Conservation (phyloP, 2,329 filamentous ascomycete species). For the Aspergillus tanneri region DNA sequence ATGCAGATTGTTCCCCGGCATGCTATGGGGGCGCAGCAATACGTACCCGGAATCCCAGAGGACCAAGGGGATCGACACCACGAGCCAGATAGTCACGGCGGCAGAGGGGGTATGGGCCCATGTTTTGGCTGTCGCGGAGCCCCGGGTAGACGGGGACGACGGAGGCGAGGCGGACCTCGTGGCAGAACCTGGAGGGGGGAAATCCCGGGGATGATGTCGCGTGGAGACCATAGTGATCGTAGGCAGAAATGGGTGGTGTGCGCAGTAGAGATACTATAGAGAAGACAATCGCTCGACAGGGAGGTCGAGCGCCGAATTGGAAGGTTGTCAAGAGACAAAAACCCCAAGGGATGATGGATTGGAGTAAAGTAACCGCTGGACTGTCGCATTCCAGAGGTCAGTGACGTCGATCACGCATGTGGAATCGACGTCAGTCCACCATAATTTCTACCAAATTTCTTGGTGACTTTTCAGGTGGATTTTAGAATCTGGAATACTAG, state of each 20-base stretch:
- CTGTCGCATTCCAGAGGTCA: too few species aligned
- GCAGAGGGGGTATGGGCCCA: slow-evolving; percentile 62
- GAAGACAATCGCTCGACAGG: not conserved
- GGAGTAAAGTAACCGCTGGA: too few species aligned
- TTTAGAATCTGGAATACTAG: too few species aligned
- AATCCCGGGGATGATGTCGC: slow-evolving; percentile 54
- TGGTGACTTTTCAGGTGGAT: too few species aligned
- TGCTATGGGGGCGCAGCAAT: slow-evolving; percentile 73
- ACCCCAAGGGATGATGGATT: too few species aligned
- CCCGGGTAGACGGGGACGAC: slow-evolving; percentile 23
- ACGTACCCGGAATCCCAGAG: slow-evolving; percentile 80
- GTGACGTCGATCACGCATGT: too few species aligned
- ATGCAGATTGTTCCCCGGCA: slow-evolving; percentile 74
- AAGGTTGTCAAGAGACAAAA: too few species aligned
- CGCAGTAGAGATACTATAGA: not conserved
- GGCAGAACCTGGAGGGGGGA: slow-evolving; percentile 40
- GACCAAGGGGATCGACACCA: slow-evolving; percentile 73
- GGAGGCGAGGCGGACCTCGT: slow-evolving; percentile 27
- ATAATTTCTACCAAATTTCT: too few species aligned
- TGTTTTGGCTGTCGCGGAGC: slow-evolving; percentile 20
- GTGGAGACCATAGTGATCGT: slow-evolving; percentile 54
- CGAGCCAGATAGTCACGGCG: slow-evolving; percentile 67
- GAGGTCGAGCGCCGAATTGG: too few species aligned
- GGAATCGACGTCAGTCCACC: too few species aligned
- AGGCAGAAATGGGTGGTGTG: not conserved